Conservation (phyloP, 495 filamentous ascomycete species). For the Xylaria castorea region DNA sequence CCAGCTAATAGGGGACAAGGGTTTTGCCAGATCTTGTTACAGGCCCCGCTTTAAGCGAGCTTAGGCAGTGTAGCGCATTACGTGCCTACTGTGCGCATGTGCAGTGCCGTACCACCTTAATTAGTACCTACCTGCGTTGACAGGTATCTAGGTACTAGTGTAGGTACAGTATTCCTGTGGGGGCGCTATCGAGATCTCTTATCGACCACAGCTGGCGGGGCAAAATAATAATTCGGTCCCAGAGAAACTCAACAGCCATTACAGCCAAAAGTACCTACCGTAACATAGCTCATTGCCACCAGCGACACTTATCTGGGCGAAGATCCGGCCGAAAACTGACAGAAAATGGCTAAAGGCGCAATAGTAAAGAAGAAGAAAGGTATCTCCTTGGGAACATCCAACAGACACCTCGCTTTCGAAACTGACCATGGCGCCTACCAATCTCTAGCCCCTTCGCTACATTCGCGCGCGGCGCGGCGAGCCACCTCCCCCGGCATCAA, state of each 20-base stretch:
- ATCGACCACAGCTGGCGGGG: conserved; percentile 9
- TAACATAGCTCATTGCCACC: neutral
- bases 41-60: neutral
- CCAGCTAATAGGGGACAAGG: neutral
- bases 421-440: conserved; percentile 26
- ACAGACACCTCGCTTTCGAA: neutral
- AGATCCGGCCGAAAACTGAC: neutral
- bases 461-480: conserved; percentile 77
- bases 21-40: neutral
- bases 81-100: neutral
- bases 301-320: neutral
- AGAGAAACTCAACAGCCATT: too few relatives aligned
- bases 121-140: too few relatives aligned
- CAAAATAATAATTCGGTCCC: neutral
- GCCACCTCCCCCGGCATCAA: conserved; percentile 74
- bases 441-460: conserved; percentile 54
- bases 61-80: conserved; percentile 1
- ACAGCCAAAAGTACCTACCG: too few relatives aligned
- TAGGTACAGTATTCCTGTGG: neutral
- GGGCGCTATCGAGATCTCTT: conserved; percentile 1
- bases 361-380: conserved; percentile 51
- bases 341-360: conserved; percentile 49
- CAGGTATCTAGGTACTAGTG: too few relatives aligned
- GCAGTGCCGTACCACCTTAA: too few relatives aligned
- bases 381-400: conserved; percentile 22